These are phyloP conservation scores for Dactylis glomerata DNA, from an alignment of 176 grass and related monocot species.

Conservation along the genomic window DNA sequence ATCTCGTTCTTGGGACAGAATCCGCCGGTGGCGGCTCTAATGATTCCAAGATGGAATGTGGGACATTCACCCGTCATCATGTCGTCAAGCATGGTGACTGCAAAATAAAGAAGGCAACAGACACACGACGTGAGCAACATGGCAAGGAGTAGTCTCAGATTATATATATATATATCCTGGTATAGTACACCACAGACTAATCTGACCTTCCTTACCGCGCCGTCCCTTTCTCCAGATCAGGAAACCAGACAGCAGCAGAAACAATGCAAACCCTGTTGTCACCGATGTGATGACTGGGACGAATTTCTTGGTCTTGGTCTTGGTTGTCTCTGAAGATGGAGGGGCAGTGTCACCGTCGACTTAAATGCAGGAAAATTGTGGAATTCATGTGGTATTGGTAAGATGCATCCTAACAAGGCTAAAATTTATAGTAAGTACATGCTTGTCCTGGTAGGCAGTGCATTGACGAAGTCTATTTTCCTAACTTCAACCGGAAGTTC, in stretches of 20 bases:
- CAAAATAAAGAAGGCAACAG: not conserved
- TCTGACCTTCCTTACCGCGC: not conserved
- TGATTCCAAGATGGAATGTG: conserved; percentile 25
- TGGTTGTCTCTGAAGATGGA: not conserved
- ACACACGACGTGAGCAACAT: not conserved
- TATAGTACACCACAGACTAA: not conserved
- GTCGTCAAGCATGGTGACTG: not conserved
- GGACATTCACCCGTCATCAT: conserved; percentile 26
- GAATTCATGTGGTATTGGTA: no score
- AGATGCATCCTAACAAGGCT: no score
- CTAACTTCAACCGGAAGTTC: not conserved
- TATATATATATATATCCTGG: no score
- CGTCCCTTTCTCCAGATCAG: not conserved
- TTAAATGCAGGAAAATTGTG: not conserved
- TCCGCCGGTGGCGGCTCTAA: conserved; percentile 34
- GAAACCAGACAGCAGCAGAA: not conserved
- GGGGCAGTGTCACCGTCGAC: not conserved
- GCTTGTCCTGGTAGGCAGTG: not conserved
- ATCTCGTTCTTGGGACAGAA: conserved; percentile 38
- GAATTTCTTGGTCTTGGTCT: not conserved
- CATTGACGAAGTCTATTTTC: not conserved
- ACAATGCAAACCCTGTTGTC: conserved; percentile 2
- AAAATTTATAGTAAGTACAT: not conserved
- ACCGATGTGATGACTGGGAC: not conserved
- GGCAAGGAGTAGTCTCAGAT: not conserved